Conservation (phyloP, 2,329 filamentous ascomycete species). For the Truncatella angustata region DNA sequence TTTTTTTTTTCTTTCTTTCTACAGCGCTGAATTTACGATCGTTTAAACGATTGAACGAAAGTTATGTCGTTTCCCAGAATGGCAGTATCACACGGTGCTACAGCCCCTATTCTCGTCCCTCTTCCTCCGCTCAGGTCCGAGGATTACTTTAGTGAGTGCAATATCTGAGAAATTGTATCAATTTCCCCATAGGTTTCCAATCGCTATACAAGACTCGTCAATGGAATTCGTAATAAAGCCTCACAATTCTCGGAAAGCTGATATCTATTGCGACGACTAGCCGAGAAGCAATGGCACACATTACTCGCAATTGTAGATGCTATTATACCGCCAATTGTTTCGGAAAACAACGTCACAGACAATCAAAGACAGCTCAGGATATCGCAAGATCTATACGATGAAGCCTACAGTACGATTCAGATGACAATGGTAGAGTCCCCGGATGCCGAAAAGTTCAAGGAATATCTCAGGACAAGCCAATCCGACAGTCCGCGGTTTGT, state of each 20-base stretch:
- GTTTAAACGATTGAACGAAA: too few relatives aligned
- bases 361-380: conserved; percentile 41
- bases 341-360: conserved; percentile 37
- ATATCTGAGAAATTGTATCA: too few relatives aligned
- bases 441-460: conserved; percentile 41
- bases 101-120: conserved; percentile 19
- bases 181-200: too few relatives aligned
- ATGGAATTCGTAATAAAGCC: too few relatives aligned
- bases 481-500: conserved; percentile 53
- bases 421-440: conserved; percentile 36
- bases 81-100: conserved; percentile 1
- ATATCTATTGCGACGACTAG: too few relatives aligned
- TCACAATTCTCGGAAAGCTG: too few relatives aligned
- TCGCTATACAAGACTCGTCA: too few relatives aligned
- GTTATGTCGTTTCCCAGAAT: neutral
- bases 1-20: too few relatives aligned
- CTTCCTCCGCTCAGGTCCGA: conserved; percentile 18
- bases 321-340: conserved; percentile 58
- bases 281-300: conserved; percentile 50
- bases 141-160: conserved; percentile 21
- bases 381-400: conserved; percentile 48
- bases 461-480: conserved; percentile 52
- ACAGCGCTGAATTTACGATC: too few relatives aligned
- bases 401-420: conserved; percentile 38
- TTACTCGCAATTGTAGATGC: conserved; percentile 55